Evolutionary conservation across 2,329 filamentous ascomycete genomes (phyloP), one percentile per base, ranked within the genome.

Genomic region (Arthrobotrys entomopaga): DNA sequence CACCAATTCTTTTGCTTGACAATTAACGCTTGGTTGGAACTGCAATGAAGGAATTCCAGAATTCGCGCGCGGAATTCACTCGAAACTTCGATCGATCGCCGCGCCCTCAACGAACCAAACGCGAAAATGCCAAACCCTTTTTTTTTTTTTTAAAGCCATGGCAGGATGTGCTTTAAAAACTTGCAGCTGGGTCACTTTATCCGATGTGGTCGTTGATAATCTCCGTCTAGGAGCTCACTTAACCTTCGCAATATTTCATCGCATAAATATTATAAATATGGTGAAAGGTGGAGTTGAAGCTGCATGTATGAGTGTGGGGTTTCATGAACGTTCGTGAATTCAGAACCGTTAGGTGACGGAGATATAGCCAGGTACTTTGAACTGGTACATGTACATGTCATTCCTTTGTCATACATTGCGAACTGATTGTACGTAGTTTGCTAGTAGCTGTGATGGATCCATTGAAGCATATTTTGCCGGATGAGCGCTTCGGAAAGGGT

Each of bases 111-210:
- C 29, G 3, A 34, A 10, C 29, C 29, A 34, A 34, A 10, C 29
- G 29, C 2, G 29, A 10, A 34, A 34, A 34, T 34, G 10, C 29
- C 29, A 34, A 10, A 10, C 29, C 15, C 15, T 13, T 26, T 65
- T 72, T 65, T n/a, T n/a, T n/a, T n/a, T n/a, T n/a, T n/a, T n/a
- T n/a, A n/a, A 43, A 60, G 53, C 43, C 53, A 46, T 60, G 53
- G 53, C 60, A 65, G 60, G 34, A 46, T 5, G 67, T 7, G 29
- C 10, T 10, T 3, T 3, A 29, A 3, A 34, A 34, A 34, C 38
- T 19, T 66, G 42, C 19, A 58, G 40, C 26, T 2, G 34, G 20
- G 20, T 59, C 22, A 26, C 16, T 16, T 56, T 38, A n/a, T 26
- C 6, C 15, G n/a, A 22, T n/a, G 53, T 13, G 11, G 8, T 26